These are phyloP conservation scores for Geum urbanum DNA, from an alignment of 306 rosid species.

Conservation along the genomic window DNA sequence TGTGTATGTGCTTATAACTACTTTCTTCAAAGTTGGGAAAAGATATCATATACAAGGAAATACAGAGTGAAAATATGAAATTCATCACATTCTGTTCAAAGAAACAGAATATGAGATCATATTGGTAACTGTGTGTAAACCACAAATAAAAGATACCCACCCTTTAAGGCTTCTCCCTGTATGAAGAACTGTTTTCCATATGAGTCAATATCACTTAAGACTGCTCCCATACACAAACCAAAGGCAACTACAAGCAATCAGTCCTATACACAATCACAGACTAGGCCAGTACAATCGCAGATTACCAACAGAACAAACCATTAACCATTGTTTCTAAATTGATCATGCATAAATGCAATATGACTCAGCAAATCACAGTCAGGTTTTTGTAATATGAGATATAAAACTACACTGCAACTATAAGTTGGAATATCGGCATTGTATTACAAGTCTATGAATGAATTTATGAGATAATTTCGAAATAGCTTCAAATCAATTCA, in stretches of 20 bases:
- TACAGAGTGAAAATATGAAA: background rate
- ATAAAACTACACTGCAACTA: too few species aligned
- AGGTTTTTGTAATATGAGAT: too few species aligned
- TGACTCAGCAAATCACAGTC: background rate
- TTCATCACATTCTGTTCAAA: background rate
- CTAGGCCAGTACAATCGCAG: background rate
- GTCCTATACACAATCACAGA: background rate
- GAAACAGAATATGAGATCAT: background rate
- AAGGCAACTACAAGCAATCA: background rate
- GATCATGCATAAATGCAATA: background rate
- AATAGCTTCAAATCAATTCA: background rate
- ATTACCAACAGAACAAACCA: constrained; percentile 4
- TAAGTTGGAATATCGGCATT: too few species aligned
- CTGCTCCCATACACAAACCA: background rate
- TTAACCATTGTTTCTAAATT: background rate
- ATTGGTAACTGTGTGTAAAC: background rate
- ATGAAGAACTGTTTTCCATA: background rate
- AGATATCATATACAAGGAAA: background rate
- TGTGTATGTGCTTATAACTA: background rate
- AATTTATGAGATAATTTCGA: too few species aligned
- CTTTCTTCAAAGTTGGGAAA: constrained; percentile 7
- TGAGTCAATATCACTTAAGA: background rate
- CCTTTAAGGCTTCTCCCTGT: background rate
- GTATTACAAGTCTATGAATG: too few species aligned
- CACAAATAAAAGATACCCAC: background rate